Evolutionary conservation across 305 asterid species (phyloP), one percentile per base, ranked within the genome.

Genomic region (Rubia occidens): DNA sequence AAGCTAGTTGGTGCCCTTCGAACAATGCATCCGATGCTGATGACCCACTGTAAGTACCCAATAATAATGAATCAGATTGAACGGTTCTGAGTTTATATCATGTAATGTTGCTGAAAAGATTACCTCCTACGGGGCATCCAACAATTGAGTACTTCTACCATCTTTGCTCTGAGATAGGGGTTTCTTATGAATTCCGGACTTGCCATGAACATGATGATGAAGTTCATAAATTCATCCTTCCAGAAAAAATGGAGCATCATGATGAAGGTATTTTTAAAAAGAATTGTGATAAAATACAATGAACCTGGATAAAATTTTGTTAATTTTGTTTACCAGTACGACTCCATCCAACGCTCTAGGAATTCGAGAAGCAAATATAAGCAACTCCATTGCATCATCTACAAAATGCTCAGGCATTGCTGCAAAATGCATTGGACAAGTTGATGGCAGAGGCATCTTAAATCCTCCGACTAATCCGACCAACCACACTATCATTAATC

Each of bases 61-160:
- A 17, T 3, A 5, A 59, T 2, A 39, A 60, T 7, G 13, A 45
- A 67, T 32, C 26, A 64, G 54, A 60, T 56, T 6, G 8, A 66
- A 43, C 40, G 37, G 21, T 45, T 47, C 21, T 44, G 42, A 6
- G 32, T 59, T 37, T 49, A 63, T 26, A 44, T 69, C 44, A 21
- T 61, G 58, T 29, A 29, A 40, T 20, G 75, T 44, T 64, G 64
- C 47, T 68, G 49, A 72, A 69, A 68, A n/a, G 35, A 64, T 79
- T 75, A 94, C 99, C 97, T 94, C 77, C 96, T 80, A 73, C 83
- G 82, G 26, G 99, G 99, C 97, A 94, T 90, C 99, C 96, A 94
- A 72, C 91, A 87, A 77, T 91, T 91, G 61, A 94, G 95, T 77
- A 94, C 99, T 82, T 94, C 97, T 68, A 94, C 97, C 99, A 94